phyloP scores from a whole-genome alignment of 352 stramenopile genomes.

The Pythium brassicae region DNA sequence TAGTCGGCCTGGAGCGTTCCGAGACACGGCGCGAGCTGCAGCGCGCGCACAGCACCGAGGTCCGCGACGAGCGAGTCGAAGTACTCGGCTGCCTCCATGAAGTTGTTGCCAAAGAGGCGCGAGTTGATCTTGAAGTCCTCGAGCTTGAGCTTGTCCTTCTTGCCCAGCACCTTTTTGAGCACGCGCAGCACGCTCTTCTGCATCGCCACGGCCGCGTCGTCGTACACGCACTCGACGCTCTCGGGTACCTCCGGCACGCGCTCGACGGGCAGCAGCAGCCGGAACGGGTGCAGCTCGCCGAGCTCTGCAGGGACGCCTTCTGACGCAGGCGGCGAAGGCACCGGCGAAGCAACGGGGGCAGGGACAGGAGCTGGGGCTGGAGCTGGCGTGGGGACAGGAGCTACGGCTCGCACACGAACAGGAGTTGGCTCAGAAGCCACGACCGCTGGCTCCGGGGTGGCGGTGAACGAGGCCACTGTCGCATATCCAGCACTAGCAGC shows the following conservation, averaged over 20 bases:
- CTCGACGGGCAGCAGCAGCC: conserved; percentile 43
- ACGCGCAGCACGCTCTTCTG: conserved; percentile 71
- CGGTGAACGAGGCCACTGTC: no score
- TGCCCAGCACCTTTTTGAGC: conserved; percentile 57
- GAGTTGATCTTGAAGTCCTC: conserved; percentile 85
- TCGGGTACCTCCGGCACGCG: conserved; percentile 43
- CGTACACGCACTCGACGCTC: conserved; percentile 52
- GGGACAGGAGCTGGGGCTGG: not conserved
- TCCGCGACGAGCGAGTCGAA: conserved; percentile 57
- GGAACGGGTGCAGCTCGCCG: conserved; percentile 39
- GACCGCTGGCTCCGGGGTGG: no score
- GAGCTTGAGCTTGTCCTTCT: conserved; percentile 43
- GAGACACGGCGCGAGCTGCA: conserved; percentile 67
- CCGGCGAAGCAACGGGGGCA: not conserved
- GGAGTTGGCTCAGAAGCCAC: not conserved
- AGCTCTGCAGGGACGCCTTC: not conserved
- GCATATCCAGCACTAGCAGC: no score
- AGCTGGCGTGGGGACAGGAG: not conserved
- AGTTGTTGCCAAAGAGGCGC: conserved; percentile 71
- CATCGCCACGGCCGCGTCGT: conserved; percentile 55
- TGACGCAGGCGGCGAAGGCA: conserved; percentile 1
- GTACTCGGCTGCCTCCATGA: conserved; percentile 71
- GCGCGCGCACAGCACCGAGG: conserved; percentile 46
- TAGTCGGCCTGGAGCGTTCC: conserved; percentile 56
- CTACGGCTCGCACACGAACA: no score